These are phyloP conservation scores for Choanephora cucurbitarum DNA, from an alignment of 371 early-diverging fungal genomes.

Conservation along the genomic window DNA sequence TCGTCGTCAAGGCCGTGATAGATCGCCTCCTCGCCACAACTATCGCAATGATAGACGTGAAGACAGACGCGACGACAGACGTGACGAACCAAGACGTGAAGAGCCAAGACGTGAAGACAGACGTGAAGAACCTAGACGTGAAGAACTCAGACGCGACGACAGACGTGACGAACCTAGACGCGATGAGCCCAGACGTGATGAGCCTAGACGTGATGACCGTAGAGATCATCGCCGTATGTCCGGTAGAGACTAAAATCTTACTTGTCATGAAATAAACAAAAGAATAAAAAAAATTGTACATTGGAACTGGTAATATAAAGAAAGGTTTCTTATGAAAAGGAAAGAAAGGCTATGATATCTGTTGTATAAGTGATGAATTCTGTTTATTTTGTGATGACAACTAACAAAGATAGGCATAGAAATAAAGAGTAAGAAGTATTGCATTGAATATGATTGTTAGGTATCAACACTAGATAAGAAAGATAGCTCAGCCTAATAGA, in stretches of 20 bases:
- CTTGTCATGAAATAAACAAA: too few species aligned
- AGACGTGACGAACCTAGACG: neutral
- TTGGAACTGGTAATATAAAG: too few species aligned
- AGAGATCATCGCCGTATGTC: conserved; percentile 1
- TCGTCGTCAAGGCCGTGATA: conserved; percentile 27
- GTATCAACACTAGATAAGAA: too few species aligned
- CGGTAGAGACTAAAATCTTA: neutral
- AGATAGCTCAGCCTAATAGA: too few species aligned
- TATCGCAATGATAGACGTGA: conserved; percentile 9
- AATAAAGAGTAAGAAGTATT: too few species aligned
- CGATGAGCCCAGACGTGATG: neutral
- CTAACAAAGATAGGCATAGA: too few species aligned
- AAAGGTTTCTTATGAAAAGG: too few species aligned
- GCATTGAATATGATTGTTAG: too few species aligned
- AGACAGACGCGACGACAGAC: conserved; percentile 13
- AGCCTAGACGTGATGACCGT: neutral
- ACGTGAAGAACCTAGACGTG: conserved; percentile 1
- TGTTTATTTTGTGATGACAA: too few species aligned
- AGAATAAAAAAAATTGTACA: too few species aligned
- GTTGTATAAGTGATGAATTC: too few species aligned
- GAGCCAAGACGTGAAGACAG: neutral
- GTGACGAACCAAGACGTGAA: neutral
- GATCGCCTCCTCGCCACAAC: conserved; percentile 26
- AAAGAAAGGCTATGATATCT: too few species aligned
- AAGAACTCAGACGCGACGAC: neutral